Evolutionary conservation across 192 early-diverging fungal genomes (phyloP).

Genomic region (Rhizoclosmatium globosum): DNA sequence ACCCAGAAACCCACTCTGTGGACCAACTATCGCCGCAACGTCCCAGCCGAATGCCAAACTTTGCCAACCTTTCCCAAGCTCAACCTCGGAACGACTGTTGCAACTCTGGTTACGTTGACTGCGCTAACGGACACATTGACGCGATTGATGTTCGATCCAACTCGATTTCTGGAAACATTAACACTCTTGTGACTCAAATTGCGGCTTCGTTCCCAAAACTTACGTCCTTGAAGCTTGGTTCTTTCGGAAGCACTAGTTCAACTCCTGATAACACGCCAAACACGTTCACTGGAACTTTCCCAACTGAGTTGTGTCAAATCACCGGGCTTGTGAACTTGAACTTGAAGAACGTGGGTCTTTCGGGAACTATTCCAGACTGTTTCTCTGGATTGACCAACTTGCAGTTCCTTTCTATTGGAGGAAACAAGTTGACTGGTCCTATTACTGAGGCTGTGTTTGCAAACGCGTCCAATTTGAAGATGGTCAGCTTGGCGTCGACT

Average conservation of each 20-base stretch:
- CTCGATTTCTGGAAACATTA: background rate
- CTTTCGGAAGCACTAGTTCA: background rate
- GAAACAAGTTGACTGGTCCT: background rate
- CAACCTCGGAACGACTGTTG: constrained; percentile 5
- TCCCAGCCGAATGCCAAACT: background rate
- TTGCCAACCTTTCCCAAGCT: background rate
- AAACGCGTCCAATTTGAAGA: background rate
- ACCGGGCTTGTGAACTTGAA: background rate
- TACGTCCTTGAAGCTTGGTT: background rate
- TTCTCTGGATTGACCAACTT: constrained; percentile 4
- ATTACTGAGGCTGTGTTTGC: background rate
- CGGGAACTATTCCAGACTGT: background rate
- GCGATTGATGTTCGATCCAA: background rate
- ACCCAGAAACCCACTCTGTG: constrained; percentile 3
- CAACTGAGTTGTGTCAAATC: background rate
- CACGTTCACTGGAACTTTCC: background rate
- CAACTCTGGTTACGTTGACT: constrained; percentile 13
- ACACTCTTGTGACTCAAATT: background rate
- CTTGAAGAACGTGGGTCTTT: background rate
- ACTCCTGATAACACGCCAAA: background rate
- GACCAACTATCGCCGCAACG: background rate
- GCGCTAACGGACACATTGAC: constrained; percentile 1
- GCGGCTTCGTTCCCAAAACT: background rate
- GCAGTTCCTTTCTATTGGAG: background rate
- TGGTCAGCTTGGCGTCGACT: background rate